These are phyloP conservation scores for Hirschfeldia incana DNA, from an alignment of 345 rosid genomes.

Conservation along the genomic window DNA sequence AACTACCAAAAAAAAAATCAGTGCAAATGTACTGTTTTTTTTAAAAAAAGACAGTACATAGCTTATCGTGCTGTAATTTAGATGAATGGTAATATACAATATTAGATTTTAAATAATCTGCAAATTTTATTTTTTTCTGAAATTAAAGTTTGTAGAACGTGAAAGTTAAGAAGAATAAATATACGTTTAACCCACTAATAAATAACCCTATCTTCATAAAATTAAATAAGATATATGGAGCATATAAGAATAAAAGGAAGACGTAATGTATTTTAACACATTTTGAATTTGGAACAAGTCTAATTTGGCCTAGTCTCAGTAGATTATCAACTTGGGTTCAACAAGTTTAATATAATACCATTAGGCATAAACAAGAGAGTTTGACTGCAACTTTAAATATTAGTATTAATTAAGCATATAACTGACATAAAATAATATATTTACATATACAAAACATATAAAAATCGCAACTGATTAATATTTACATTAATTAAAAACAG, in stretches of 20 bases:
- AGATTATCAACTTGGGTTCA: not conserved
- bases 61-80: not conserved
- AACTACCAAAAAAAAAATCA: not conserved
- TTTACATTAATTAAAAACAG: not conserved
- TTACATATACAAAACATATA: not conserved
- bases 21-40: not conserved
- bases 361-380: not conserved
- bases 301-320: conserved; percentile 14
- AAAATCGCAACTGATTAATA: not conserved
- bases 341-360: not conserved
- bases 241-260: conserved; percentile 4
- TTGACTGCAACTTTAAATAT: not conserved
- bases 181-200: not conserved
- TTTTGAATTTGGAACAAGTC: conserved; percentile 22
- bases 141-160: too few species aligned
- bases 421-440: not conserved
- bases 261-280: conserved; percentile 14
- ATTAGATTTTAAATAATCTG: too few species aligned
- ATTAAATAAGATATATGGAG: not conserved
- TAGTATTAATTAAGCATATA: not conserved
- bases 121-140: too few species aligned
- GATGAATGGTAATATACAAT: not conserved
- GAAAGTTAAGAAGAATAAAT: not conserved
- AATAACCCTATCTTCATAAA: not conserved
- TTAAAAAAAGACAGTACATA: not conserved